Conservation (phyloP, 352 stramenopile genomes). For the Globisporangium orthogonon region DNA sequence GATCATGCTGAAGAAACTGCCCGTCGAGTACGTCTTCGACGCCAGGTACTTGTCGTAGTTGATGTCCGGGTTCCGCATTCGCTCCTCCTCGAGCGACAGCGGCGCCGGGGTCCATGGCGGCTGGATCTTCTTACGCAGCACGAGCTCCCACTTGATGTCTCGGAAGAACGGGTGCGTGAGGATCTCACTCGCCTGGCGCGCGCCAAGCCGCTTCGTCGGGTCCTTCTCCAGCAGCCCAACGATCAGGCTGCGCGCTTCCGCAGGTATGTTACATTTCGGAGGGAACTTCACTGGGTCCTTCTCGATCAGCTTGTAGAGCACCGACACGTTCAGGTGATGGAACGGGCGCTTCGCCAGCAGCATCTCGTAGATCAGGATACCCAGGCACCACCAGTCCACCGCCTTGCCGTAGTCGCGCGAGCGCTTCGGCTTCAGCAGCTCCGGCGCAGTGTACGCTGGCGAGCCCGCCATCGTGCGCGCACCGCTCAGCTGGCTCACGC, state of each 20-base stretch:
- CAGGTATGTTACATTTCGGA: slow-evolving; percentile 54
- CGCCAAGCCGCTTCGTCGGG: slow-evolving; percentile 72
- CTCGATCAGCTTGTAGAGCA: slow-evolving; percentile 89
- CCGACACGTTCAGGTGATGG: slow-evolving; percentile 87
- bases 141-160: slow-evolving; percentile 73
- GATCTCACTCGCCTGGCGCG: slow-evolving; percentile 77
- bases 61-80: slow-evolving; percentile 72
- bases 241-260: slow-evolving; percentile 70
- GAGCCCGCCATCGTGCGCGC: slow-evolving; percentile 84
- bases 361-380: slow-evolving; percentile 92
- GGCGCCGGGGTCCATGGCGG: slow-evolving; percentile 68
- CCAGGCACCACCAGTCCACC: slow-evolving; percentile 85
- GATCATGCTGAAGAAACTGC: slow-evolving; percentile 80
- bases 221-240: slow-evolving; percentile 79
- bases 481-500: slow-evolving; percentile 77
- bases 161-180: slow-evolving; percentile 82
- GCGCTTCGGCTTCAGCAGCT: slow-evolving; percentile 79
- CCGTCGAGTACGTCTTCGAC: slow-evolving; percentile 70
- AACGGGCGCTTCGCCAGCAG: slow-evolving; percentile 88
- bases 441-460: slow-evolving; percentile 73
- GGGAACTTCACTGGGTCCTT: slow-evolving; percentile 86
- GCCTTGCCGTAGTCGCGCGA: slow-evolving; percentile 84
- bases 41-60: slow-evolving; percentile 84
- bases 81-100: slow-evolving; percentile 67
- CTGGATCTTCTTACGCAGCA: slow-evolving; percentile 74